phyloP scores from a whole-genome alignment of 352 stramenopile genomes.

The Phytopythium litorale region DNA sequence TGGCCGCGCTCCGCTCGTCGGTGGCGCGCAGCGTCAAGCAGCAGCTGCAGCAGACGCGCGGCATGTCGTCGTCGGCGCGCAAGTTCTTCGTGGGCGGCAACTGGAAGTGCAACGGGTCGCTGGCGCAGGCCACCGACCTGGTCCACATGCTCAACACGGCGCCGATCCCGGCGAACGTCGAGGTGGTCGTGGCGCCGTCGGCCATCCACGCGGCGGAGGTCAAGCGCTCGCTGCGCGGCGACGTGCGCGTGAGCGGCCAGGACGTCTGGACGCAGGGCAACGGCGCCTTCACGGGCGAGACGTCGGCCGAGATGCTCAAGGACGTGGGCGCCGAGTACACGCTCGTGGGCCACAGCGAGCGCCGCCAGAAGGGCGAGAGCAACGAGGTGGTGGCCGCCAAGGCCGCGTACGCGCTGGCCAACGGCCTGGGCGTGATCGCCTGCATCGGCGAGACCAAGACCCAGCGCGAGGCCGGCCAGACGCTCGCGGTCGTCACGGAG shows the following conservation, averaged over 20 bases:
- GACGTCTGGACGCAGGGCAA: constrained; percentile 95
- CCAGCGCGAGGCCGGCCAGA: constrained; percentile 90
- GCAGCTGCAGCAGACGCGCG: constrained; percentile 38
- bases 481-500: constrained; percentile 91
- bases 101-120: constrained; percentile 97
- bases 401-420: constrained; percentile 90
- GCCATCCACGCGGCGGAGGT: constrained; percentile 87
- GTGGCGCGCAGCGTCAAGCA: constrained; percentile 14
- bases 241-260: constrained; percentile 87
- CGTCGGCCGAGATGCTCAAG: constrained; percentile 96
- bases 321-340: constrained; percentile 94
- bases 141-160: constrained; percentile 82
- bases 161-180: constrained; percentile 75
- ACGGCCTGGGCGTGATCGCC: constrained; percentile 95
- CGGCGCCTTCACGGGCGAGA: constrained; percentile 97
- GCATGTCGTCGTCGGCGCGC: constrained; percentile 64
- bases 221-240: constrained; percentile 50
- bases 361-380: constrained; percentile 91
- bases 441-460: constrained; percentile 97
- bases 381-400: constrained; percentile 93
- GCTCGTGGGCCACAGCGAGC: constrained; percentile 96
- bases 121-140: constrained; percentile 61
- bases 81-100: constrained; percentile 99
- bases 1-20: constrained; percentile 38
- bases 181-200: constrained; percentile 97